Conservation (phyloP, 768 basidiomycete genomes). For the Dacryopinax spathularia region DNA sequence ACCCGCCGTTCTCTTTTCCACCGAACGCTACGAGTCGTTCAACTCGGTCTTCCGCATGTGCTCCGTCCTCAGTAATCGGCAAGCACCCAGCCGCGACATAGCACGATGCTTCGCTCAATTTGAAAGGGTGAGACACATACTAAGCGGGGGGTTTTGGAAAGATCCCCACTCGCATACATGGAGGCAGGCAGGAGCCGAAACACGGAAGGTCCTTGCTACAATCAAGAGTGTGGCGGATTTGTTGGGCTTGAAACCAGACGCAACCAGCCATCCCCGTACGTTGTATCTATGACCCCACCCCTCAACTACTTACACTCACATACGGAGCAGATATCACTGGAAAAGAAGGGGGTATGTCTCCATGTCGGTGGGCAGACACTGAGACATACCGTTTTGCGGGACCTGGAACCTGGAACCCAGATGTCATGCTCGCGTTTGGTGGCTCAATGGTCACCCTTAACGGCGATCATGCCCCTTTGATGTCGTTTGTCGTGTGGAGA, state of each 20-base stretch:
- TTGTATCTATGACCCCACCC: too few species aligned
- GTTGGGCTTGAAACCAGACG: neutral
- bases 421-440: too few species aligned
- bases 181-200: neutral
- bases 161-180: neutral
- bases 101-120: neutral
- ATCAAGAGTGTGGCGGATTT: neutral
- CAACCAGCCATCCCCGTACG: too few species aligned
- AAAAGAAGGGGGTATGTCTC: too few species aligned
- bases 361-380: too few species aligned
- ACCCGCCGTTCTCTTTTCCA: neutral
- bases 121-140: neutral
- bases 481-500: too few species aligned
- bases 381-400: too few species aligned
- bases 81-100: conserved; percentile 12
- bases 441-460: too few species aligned
- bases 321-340: too few species aligned
- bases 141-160: neutral
- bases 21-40: conserved; percentile 1
- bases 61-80: conserved; percentile 7
- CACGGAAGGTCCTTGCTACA: neutral
- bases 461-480: too few species aligned
- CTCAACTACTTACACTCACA: too few species aligned
- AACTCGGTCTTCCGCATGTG: neutral
- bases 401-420: too few species aligned